Evolutionary conservation across 345 rosid genomes (phyloP).

Genomic region (Eucalyptus lansdowneana): DNA sequence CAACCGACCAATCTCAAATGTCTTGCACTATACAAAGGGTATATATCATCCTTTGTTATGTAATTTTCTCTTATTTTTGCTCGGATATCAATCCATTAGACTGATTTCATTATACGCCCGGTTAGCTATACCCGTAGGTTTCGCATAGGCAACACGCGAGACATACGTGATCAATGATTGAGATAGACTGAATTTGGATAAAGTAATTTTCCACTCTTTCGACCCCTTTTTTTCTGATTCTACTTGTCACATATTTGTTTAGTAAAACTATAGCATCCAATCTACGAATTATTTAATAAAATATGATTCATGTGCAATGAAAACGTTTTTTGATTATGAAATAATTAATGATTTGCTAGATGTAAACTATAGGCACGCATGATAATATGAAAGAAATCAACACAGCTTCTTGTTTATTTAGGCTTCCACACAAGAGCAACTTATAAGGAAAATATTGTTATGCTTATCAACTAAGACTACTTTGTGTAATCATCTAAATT

Average conservation of each 20-base stretch:
- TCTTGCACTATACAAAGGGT: neutral
- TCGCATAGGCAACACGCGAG: neutral
- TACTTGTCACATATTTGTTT: neutral
- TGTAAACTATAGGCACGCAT: neutral
- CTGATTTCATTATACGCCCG: fast-evolving
- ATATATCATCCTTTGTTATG: neutral
- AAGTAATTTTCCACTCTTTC: too few relatives aligned
- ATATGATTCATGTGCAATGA: neutral
- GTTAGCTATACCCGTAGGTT: neutral
- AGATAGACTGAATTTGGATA: neutral
- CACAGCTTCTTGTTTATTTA: neutral
- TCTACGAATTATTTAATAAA: neutral
- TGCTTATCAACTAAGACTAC: neutral
- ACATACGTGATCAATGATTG: neutral
- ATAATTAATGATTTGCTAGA: neutral
- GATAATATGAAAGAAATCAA: neutral
- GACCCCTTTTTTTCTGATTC: neutral
- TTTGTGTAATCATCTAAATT: neutral
- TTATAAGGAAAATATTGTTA: neutral
- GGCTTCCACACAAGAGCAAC: neutral
- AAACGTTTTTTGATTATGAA: neutral
- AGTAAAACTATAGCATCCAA: neutral
- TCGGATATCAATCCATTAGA: neutral
- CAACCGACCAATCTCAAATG: fast-evolving
- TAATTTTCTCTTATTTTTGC: neutral